Evolutionary conservation across 768 basidiomycete species (phyloP).

Genomic region (Jaapia argillacea): DNA sequence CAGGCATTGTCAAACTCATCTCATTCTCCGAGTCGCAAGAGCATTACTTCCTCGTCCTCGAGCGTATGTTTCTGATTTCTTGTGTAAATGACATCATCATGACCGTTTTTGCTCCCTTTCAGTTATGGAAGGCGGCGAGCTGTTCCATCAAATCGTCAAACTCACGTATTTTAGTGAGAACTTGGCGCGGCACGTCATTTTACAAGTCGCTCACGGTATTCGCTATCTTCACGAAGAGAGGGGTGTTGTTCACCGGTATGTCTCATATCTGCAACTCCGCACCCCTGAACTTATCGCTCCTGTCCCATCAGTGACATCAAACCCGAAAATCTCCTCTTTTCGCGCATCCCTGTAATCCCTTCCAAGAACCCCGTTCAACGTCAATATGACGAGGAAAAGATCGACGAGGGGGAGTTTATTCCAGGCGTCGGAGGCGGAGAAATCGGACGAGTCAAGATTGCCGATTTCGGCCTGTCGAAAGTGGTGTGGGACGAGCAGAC

Average conservation of each 20-base stretch:
- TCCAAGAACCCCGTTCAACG: slow-evolving; percentile 65
- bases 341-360: slow-evolving; percentile 84
- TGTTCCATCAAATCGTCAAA: slow-evolving; percentile 99
- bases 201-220: slow-evolving; percentile 92
- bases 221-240: slow-evolving; percentile 95
- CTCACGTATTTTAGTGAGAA: slow-evolving; percentile 98
- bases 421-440: slow-evolving; percentile 92
- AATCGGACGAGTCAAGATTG: slow-evolving; percentile 96
- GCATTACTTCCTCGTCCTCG: slow-evolving; percentile 90
- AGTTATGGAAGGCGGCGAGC: slow-evolving; percentile 97
- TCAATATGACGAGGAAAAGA: slow-evolving; percentile 96
- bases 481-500: slow-evolving; percentile 99
- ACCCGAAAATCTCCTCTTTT: slow-evolving; percentile 94
- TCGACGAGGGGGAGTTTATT: slow-evolving; percentile 95
- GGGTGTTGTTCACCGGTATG: slow-evolving; percentile 88
- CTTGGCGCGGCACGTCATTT: slow-evolving; percentile 92
- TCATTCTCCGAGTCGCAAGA: slow-evolving; percentile 90
- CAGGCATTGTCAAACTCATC: slow-evolving; percentile 85
- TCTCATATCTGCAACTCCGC: background rate
- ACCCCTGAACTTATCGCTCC: background rate
- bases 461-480: slow-evolving; percentile 95
- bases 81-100: slow-evolving; percentile 2
- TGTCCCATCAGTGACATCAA: slow-evolving; percentile 69
- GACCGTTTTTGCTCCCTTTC: slow-evolving; percentile 7
- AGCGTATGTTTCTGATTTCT: slow-evolving; percentile 44